phyloP scores from a whole-genome alignment of 306 rosid species.

The Notholithocarpus densiflorus region DNA sequence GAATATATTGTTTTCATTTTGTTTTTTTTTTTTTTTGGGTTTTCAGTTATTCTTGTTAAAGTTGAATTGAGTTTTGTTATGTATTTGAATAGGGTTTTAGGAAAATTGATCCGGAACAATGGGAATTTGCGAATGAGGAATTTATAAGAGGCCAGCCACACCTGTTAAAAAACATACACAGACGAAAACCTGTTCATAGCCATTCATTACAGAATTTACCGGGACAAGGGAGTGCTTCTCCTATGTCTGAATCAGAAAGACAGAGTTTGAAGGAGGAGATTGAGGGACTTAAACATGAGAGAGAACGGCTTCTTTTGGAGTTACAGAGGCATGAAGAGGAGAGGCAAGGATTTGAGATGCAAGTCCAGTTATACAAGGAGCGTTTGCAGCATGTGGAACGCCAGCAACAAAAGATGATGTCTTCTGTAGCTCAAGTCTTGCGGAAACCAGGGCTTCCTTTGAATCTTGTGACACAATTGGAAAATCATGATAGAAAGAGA shows the following conservation, averaged over 20 bases:
- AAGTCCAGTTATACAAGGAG: conserved; percentile 35
- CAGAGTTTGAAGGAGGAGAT: conserved; percentile 48
- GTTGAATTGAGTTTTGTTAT: conserved; percentile 9
- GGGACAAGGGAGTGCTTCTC: conserved; percentile 44
- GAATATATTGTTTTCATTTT: not conserved
- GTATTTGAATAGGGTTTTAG: conserved; percentile 66
- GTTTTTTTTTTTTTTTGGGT: not conserved
- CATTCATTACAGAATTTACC: conserved; percentile 68
- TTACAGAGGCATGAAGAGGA: conserved; percentile 48
- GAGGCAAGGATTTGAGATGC: conserved; percentile 33
- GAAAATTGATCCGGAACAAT: conserved; percentile 74
- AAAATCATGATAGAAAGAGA: conserved; percentile 51
- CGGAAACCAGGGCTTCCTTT: conserved; percentile 47
- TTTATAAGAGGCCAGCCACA: conserved; percentile 74
- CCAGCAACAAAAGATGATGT: conserved; percentile 46
- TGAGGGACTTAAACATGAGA: conserved; percentile 53
- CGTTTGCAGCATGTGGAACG: conserved; percentile 44
- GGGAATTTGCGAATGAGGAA: conserved; percentile 86
- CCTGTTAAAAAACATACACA: conserved; percentile 69
- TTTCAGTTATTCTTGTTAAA: not conserved
- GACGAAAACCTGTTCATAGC: conserved; percentile 86
- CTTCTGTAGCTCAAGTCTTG: conserved; percentile 49
- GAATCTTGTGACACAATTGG: conserved; percentile 43
- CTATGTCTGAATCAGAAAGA: conserved; percentile 50
- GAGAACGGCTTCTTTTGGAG: conserved; percentile 44